Base-by-base conservation (phyloP, 164 flowering plant species). In the Chloranthus sessilifolius region DNA sequence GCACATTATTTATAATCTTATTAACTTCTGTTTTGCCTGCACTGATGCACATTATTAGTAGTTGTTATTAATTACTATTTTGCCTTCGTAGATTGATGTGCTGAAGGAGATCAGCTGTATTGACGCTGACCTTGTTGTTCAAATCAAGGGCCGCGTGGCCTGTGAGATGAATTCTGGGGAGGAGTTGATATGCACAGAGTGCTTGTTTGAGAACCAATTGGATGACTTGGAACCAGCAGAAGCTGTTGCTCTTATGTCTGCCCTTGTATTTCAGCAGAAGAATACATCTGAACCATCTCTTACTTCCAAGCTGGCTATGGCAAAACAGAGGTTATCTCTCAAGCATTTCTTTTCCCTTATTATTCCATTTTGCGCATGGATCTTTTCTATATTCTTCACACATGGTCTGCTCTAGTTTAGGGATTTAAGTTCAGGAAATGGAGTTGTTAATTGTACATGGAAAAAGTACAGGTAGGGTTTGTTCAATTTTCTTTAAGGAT, bases 141-240 rank as follows among this genome's bases (percentile, higher is more conserved):
- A 84, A 68, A 82, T 94, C n/a, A 94, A 94, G 74, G 99, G 99
- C 12, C 85, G 96, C 26, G 95, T 94, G 36, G 99, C 99, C 28
- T 89, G 99, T 67, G 99, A 89, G 80, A 94, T 94, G 97, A 94
- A 94, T 72, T 94, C 99, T 29, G 99, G 99, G 44, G 97, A 94
- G 65, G 99, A 94, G 73, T 68, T 94, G 75, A 89, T 94, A 61
- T 84, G 81, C 68, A 87, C 99, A 1, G 99, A 89, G 61, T 89
- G 92, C 63, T 71, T 94, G 59, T 94, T 94, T 72, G 97, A 94
- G 66, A 94, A 89, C 71, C 96, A 86, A 56, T 62, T 94, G 61
- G 94, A 85, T 59, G 91, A 77, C 43, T 69, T 94, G 65, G 97
- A 89, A 73, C 99, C 99, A 47, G 95, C 88, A 65, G 99, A 94